phyloP scores from a whole-genome alignment of 2,329 filamentous ascomycete species.

The Fusarium mangiferae region DNA sequence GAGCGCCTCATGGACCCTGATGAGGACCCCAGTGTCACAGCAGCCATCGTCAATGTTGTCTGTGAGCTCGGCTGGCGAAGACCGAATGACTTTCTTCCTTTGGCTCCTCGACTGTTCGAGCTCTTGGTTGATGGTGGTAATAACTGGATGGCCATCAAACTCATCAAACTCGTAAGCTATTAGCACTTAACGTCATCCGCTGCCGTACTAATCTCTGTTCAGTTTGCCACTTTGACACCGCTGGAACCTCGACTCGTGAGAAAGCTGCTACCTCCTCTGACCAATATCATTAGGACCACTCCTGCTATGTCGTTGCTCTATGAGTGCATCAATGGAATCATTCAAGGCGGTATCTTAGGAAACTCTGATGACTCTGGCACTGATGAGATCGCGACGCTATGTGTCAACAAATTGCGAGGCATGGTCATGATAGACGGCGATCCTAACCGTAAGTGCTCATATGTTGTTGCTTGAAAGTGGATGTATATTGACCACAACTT shows the following conservation, averaged over 20 bases:
- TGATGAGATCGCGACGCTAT: constrained; percentile 91
- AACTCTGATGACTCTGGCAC: constrained; percentile 83
- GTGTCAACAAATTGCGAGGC: constrained; percentile 89
- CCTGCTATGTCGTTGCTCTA: constrained; percentile 98
- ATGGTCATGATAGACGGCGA: constrained; percentile 96
- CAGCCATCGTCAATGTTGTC: constrained; percentile 95
- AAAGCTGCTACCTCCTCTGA: constrained; percentile 90
- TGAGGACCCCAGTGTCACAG: constrained; percentile 92
- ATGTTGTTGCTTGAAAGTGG: background rate
- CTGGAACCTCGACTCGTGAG: constrained; percentile 90
- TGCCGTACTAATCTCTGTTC: constrained; percentile 6
- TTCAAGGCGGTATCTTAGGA: constrained; percentile 93
- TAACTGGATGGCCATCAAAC: constrained; percentile 99
- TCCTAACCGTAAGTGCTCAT: constrained; percentile 77
- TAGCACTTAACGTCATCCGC: too few species aligned
- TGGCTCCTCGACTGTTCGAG: constrained; percentile 92
- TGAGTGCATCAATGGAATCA: constrained; percentile 98
- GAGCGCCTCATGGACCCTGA: constrained; percentile 89
- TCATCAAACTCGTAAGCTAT: constrained; percentile 87
- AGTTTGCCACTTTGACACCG: constrained; percentile 95
- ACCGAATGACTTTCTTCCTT: constrained; percentile 90
- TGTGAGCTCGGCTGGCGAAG: constrained; percentile 95
- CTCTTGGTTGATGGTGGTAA: constrained; percentile 91
- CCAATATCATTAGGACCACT: constrained; percentile 92
- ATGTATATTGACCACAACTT: constrained; percentile 20